These are phyloP conservation scores for Digitaria exilis DNA, from an alignment of 202 grass and related monocot species.

Conservation along the genomic window DNA sequence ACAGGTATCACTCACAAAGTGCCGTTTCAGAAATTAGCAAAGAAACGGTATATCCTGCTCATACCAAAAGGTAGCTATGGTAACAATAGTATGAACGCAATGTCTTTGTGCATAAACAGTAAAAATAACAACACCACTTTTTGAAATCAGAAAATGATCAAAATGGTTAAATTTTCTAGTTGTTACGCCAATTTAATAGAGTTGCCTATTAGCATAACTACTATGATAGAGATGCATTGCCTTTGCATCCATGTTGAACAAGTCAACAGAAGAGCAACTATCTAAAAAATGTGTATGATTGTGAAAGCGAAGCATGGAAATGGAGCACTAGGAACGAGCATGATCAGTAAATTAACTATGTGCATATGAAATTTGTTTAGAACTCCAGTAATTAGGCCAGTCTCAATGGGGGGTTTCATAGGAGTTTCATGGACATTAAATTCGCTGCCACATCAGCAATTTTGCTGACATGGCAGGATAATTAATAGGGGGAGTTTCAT, in stretches of 20 bases:
- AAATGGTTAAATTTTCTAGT: not conserved
- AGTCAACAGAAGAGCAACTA: conserved; percentile 2
- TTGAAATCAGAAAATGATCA: conserved; percentile 8
- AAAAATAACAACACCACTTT: not conserved
- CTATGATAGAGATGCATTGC: not conserved
- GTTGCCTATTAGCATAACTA: not conserved
- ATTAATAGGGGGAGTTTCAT: too few species aligned
- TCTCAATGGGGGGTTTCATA: too few species aligned
- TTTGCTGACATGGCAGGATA: too few species aligned
- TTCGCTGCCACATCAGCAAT: too few species aligned
- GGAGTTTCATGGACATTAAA: too few species aligned
- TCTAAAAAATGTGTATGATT: not conserved
- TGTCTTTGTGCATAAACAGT: not conserved
- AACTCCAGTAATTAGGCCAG: conserved; percentile 18
- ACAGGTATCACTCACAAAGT: conserved; percentile 1
- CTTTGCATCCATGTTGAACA: conserved; percentile 23
- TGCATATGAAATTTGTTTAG: conserved; percentile 5
- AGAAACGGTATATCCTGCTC: not conserved
- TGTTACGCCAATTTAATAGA: not conserved
- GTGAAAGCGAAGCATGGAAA: conserved; percentile 8
- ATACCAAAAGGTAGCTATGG: not conserved
- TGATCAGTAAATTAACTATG: conserved; percentile 8
- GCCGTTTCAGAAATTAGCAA: not conserved
- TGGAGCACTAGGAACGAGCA: conserved; percentile 24
- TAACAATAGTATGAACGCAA: conserved; percentile 4